These are phyloP conservation scores for Saccharomycopsis fibuligera DNA, from an alignment of 805 yeast species.

Conservation along the genomic window DNA sequence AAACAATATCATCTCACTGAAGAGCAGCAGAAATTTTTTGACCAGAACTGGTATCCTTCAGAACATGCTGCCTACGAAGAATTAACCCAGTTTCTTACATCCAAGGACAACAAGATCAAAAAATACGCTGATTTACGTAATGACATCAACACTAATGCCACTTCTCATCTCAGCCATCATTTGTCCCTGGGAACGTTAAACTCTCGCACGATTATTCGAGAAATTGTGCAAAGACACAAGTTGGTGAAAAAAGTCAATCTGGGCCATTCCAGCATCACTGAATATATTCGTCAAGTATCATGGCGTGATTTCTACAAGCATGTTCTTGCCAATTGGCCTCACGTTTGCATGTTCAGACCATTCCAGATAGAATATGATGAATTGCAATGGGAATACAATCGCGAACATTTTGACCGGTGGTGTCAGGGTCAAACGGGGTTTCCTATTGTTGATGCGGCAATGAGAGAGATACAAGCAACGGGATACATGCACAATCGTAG, in stretches of 20 bases:
- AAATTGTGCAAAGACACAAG: conserved; percentile 28
- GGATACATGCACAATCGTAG: conserved; percentile 50
- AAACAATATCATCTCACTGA: not conserved
- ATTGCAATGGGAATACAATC: conserved; percentile 38
- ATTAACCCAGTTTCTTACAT: not conserved
- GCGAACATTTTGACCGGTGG: conserved; percentile 41
- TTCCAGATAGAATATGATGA: conserved; percentile 38
- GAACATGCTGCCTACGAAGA: conserved; percentile 30
- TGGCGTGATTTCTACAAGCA: conserved; percentile 56
- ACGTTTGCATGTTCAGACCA: conserved; percentile 43
- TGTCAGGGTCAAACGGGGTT: conserved; percentile 47
- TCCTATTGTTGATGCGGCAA: conserved; percentile 53
- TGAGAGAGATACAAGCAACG: conserved; percentile 45
- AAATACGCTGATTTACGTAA: conserved; percentile 32
- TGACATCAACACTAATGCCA: conserved; percentile 27
- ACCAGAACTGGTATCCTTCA: conserved; percentile 29
- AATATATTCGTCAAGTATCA: conserved; percentile 48
- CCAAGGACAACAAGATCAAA: conserved; percentile 21
- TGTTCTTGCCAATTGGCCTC: conserved; percentile 44
- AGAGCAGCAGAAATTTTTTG: conserved; percentile 20
- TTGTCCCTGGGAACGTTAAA: conserved; percentile 43
- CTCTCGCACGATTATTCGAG: conserved; percentile 33
- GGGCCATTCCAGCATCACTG: conserved; percentile 33
- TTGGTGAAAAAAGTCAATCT: conserved; percentile 22
- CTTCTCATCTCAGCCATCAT: conserved; percentile 41